A percentile compares a stretch with the other conserved stretches of the same genome.
Evolutionary conservation across 1,139 yeast species (phyloP).

Genomic region (Candida dubliniensis): DNA sequence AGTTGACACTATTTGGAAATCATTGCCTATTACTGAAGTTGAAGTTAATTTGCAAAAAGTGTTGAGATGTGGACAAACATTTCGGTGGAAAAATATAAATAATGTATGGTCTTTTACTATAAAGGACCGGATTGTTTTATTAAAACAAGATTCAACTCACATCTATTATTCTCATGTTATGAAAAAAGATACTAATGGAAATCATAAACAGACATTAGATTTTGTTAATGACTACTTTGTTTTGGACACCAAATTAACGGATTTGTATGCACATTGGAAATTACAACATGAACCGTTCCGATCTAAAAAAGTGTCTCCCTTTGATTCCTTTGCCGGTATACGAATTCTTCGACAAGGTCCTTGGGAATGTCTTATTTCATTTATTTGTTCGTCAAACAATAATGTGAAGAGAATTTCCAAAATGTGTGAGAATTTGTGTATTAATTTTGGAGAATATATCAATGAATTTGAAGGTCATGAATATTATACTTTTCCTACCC

Average conservation of each 20-base stretch:
- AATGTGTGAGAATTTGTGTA: conserved; percentile 83
- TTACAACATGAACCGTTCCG: conserved; percentile 49
- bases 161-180: conserved; percentile 34
- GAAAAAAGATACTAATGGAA: conserved; percentile 13
- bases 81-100: conserved; percentile 64
- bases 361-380: conserved; percentile 89
- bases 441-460: conserved; percentile 66
- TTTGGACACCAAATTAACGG: conserved; percentile 52
- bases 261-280: conserved; percentile 65
- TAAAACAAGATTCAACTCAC: conserved; percentile 45
- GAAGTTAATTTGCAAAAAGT: conserved; percentile 70
- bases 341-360: conserved; percentile 90
- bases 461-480: conserved; percentile 46
- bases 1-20: conserved; percentile 28
- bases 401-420: conserved; percentile 90
- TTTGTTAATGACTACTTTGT: conserved; percentile 71
- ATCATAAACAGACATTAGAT: conserved; percentile 32
- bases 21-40: conserved; percentile 20
- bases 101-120: conserved; percentile 62
- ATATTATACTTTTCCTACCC: conserved; percentile 75
- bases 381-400: conserved; percentile 94
- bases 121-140: conserved; percentile 47
- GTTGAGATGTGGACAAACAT: conserved; percentile 86
- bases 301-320: conserved; percentile 28
- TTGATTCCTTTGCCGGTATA: conserved; percentile 61